Percentiles rank a stretch among this genome's conserved stretches.
Conservation (phyloP, 2,329 filamentous ascomycete genomes). For the Fusarium circinatum region DNA sequence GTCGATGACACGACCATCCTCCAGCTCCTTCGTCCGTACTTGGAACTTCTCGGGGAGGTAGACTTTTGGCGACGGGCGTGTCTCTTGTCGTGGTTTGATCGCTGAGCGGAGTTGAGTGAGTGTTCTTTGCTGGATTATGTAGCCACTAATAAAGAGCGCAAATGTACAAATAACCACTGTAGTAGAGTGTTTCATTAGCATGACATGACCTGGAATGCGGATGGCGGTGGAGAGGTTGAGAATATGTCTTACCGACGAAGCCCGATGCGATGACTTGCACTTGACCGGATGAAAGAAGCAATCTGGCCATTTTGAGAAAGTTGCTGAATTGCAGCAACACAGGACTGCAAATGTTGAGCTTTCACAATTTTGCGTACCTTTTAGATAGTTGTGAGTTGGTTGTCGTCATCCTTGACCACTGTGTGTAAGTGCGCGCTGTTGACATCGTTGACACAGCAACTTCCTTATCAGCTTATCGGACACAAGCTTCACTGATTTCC, state of each 20-base stretch:
- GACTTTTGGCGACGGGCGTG: slow-evolving; percentile 59
- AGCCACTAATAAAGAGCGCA: slow-evolving; percentile 88
- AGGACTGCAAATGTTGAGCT: not conserved
- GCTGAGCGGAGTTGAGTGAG: slow-evolving; percentile 80
- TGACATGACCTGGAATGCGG: slow-evolving; percentile 29
- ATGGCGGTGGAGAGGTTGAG: slow-evolving; percentile 11
- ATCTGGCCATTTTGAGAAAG: slow-evolving; percentile 46
- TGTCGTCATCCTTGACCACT: slow-evolving; percentile 30
- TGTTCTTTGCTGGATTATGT: slow-evolving; percentile 87
- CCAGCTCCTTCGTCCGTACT: slow-evolving; percentile 56
- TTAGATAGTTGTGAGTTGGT: slow-evolving; percentile 1
- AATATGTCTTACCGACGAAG: slow-evolving; percentile 64
- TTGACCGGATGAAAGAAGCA: slow-evolving; percentile 75
- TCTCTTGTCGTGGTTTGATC: slow-evolving; percentile 60
- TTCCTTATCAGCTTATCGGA: slow-evolving; percentile 51
- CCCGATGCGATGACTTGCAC: slow-evolving; percentile 75
- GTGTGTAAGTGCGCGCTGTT: slow-evolving; percentile 30
- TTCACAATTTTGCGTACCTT: not conserved
- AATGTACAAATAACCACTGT: slow-evolving; percentile 80
- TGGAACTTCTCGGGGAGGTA: slow-evolving; percentile 64
- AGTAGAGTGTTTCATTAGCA: slow-evolving; percentile 9
- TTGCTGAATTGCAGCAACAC: not conserved
- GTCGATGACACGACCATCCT: slow-evolving; percentile 57
- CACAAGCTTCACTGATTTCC: slow-evolving; percentile 28
- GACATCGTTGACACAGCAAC: slow-evolving; percentile 56